Evolutionary conservation across 2,329 filamentous ascomycete genomes (phyloP).

Genomic region (Tolypocladium capitatum): DNA sequence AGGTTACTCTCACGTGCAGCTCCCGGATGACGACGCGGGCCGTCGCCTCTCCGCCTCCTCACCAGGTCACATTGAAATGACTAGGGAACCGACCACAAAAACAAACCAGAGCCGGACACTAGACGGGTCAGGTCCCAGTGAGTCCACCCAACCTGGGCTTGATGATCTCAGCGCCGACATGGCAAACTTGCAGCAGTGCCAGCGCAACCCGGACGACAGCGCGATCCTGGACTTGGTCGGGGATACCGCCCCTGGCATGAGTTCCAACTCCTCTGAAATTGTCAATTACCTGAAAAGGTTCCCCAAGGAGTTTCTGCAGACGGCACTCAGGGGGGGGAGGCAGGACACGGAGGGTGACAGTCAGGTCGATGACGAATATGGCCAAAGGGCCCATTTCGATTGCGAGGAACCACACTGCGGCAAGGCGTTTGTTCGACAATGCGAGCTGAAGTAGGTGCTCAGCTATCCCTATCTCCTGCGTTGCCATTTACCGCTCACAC

Average conservation of each 20-base stretch:
- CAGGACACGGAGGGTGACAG: constrained; percentile 3
- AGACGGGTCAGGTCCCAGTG: background rate
- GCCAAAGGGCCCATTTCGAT: constrained; percentile 6
- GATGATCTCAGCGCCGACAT: background rate
- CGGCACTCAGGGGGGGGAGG: constrained; percentile 12
- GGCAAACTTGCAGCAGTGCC: background rate
- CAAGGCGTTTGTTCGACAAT: constrained; percentile 35
- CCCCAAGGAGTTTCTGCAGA: constrained; percentile 19
- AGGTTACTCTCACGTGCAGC: background rate
- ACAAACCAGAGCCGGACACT: background rate
- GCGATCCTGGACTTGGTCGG: background rate
- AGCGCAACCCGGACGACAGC: background rate
- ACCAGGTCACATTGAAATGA: too few relatives aligned
- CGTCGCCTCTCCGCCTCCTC: background rate
- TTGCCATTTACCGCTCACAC: background rate
- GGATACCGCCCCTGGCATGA: background rate
- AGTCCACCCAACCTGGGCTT: background rate
- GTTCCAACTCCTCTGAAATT: constrained; percentile 4
- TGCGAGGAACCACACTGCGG: constrained; percentile 25
- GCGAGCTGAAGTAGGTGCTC: constrained; percentile 41
- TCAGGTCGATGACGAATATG: constrained; percentile 3
- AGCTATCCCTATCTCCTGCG: background rate
- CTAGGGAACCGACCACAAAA: background rate
- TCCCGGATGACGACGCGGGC: background rate
- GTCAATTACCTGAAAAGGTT: constrained; percentile 13